phyloP scores from a whole-genome alignment of 306 rosid species.

The Lupinus albus region DNA sequence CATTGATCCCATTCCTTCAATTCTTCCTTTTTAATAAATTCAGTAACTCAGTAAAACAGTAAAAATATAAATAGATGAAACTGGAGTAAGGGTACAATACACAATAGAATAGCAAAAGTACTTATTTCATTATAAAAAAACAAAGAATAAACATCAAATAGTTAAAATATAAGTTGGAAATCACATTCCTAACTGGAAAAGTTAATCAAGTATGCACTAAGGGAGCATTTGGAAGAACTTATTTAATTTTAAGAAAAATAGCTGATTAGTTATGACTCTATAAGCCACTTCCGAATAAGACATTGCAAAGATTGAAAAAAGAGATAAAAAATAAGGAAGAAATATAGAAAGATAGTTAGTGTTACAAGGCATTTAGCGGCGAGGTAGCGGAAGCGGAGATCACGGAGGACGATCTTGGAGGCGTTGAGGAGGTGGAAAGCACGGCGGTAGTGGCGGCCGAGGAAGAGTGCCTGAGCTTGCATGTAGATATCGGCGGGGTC shows the following conservation, averaged over 20 bases:
- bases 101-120: not conserved
- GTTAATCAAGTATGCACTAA: not conserved
- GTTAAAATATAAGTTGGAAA: not conserved
- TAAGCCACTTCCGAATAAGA: too few relatives aligned
- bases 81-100: not conserved
- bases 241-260: too few relatives aligned
- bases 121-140: not conserved
- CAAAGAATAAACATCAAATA: not conserved
- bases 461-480: constrained; percentile 97
- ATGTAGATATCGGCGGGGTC: constrained; percentile 95
- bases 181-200: constrained; percentile 8
- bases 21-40: constrained; percentile 60
- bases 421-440: constrained; percentile 93
- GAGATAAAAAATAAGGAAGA: too few relatives aligned
- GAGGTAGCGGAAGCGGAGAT: constrained; percentile 93
- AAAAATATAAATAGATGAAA: too few relatives aligned
- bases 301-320: too few relatives aligned
- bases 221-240: too few relatives aligned
- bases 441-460: constrained; percentile 93
- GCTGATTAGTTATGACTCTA: too few relatives aligned
- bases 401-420: constrained; percentile 82
- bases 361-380: constrained; percentile 90
- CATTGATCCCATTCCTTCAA: constrained; percentile 98
- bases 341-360: not conserved
- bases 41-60: not conserved